Evolutionary conservation across 345 rosid genomes (phyloP), one percentile per base, ranked within the genome.

Genomic region (Linum trigynum): DNA sequence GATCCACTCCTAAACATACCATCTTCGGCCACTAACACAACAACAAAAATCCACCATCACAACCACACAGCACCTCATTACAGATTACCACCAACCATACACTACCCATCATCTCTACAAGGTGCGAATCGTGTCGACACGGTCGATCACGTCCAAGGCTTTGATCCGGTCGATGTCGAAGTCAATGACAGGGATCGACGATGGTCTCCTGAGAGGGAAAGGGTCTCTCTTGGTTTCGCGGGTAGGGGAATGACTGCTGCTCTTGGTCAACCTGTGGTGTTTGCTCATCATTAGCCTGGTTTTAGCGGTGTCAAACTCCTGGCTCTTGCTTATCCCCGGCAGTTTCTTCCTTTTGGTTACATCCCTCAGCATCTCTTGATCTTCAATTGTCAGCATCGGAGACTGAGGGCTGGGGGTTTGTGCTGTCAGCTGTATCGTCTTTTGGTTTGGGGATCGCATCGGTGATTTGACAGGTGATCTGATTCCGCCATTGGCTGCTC

Each of bases 281-380:
- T 83, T 85, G 68, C 80, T 64, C 57, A 83, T 23, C 32, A 23
- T 23, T 23, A 23, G 69, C 84, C 85, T 76, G 67, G 74, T 51
- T 76, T 87, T 17, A 85, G 85, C 65, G 1, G 32, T 23, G 32
- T 81, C 82, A 41, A 92, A 85, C 76, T 92, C 98, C 79, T 92
- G 98, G 74, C 98, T 92, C 86, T 90, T 90, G 72, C 98, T 92
- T 57, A 90, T 90, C 51, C 98, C 98, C 1, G 96, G 98, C 1
- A 82, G 71, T 64, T 85, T 86, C 67, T 83, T 92, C 79, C 92
- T 81, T 82, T 86, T 90, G 72, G 81, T 83, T 65, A 90, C 94
- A 55, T 88, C 96, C 12, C 92, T 83, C 43, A 94, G 95, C 99
- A 94, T 90, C 77, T 83, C 97, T 75, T 83, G 91, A 77, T 90